Evolutionary conservation across 352 stramenopile genomes (phyloP).

Genomic region (Phytophthora ohioensis): DNA sequence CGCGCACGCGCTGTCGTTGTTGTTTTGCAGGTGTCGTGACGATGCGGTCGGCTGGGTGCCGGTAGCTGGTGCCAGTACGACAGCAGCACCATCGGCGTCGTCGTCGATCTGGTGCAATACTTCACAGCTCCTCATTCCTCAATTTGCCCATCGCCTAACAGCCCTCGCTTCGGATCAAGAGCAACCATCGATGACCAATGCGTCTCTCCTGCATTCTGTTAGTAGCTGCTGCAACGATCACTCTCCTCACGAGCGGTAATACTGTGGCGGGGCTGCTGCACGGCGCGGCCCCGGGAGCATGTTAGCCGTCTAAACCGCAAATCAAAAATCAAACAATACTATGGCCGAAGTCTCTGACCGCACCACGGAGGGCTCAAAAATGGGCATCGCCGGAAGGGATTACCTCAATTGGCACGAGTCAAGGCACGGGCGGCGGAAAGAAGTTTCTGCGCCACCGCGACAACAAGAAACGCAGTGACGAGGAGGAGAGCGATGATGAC

Average conservation of each 20-base stretch:
- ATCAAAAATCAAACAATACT: too few relatives aligned
- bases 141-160: not conserved
- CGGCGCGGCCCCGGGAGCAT: too few relatives aligned
- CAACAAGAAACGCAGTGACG: not conserved
- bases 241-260: not conserved
- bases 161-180: constrained; percentile 1
- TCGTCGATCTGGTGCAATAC: too few relatives aligned
- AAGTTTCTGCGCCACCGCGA: not conserved
- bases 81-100: too few relatives aligned
- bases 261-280: not conserved
- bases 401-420: not conserved
- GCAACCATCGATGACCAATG: not conserved
- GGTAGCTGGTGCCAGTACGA: too few relatives aligned
- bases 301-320: too few relatives aligned
- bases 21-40: too few relatives aligned
- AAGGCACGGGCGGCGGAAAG: not conserved
- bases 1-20: too few relatives aligned
- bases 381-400: not conserved
- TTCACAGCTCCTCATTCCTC: not conserved
- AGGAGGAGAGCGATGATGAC: not conserved
- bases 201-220: not conserved
- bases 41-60: too few relatives aligned
- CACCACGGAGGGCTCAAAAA: not conserved
- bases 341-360: not conserved
- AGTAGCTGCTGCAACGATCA: not conserved